Evolutionary conservation across 441 rosid genomes (phyloP).

Genomic region (Erodium moschatum): DNA sequence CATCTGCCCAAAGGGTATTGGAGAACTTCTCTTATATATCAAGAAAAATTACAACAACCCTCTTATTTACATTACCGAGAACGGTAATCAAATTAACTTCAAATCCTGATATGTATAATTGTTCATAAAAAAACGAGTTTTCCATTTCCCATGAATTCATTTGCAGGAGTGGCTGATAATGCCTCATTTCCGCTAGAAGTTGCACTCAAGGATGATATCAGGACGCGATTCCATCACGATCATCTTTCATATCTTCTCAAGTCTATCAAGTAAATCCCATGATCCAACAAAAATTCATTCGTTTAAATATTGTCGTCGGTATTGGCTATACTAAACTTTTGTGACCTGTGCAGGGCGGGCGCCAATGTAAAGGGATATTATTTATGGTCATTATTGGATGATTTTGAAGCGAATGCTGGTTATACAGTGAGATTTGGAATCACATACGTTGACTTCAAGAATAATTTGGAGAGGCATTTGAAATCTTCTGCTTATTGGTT

Average conservation of each 20-base stretch:
- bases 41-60: constrained; percentile 40
- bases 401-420: constrained; percentile 20
- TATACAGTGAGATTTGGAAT: constrained; percentile 16
- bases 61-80: constrained; percentile 45
- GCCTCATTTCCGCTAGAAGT: neutral
- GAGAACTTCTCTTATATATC: constrained; percentile 31
- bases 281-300: too few relatives aligned
- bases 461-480: constrained; percentile 18
- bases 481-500: constrained; percentile 22
- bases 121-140: too few relatives aligned
- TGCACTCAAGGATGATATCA: constrained; percentile 10
- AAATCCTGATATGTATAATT: too few relatives aligned
- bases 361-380: constrained; percentile 21
- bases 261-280: constrained; percentile 15
- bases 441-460: constrained; percentile 14
- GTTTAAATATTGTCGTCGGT: too few relatives aligned
- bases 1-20: constrained; percentile 38
- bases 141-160: neutral
- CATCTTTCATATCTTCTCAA: constrained; percentile 17
- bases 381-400: constrained; percentile 20
- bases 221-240: constrained; percentile 5
- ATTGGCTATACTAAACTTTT: too few relatives aligned
- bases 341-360: constrained; percentile 16
- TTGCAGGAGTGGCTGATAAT: constrained; percentile 2
- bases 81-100: constrained; percentile 27